Evolutionary conservation across 768 basidiomycete genomes (phyloP).

Genomic region (Vararia minispora): DNA sequence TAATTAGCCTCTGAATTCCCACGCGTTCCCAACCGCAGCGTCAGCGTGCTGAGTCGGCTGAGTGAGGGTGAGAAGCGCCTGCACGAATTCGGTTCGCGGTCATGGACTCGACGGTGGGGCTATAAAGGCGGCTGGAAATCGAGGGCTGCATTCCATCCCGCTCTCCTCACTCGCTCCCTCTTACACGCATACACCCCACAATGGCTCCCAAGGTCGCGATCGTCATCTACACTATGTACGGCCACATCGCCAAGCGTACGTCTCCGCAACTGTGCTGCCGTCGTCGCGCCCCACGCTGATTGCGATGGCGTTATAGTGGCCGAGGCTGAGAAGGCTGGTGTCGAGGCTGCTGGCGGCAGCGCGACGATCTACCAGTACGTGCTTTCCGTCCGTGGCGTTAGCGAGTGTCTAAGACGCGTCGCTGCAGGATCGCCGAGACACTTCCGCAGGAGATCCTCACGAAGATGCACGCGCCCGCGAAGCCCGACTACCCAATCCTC

Average conservation of each 20-base stretch:
- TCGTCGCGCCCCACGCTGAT: not conserved
- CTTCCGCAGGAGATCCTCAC: slow-evolving; percentile 55
- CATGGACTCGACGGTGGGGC: no score
- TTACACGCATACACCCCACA: no score
- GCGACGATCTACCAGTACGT: slow-evolving; percentile 37
- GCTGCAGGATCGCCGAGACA: slow-evolving; percentile 62
- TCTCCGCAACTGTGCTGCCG: slow-evolving; percentile 4
- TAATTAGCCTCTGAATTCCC: no score
- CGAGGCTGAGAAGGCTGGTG: slow-evolving; percentile 32
- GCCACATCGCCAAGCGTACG: slow-evolving; percentile 60
- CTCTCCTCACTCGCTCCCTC: no score
- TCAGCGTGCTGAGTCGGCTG: no score
- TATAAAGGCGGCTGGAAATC: no score
- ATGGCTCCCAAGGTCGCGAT: slow-evolving; percentile 61
- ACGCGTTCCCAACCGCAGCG: no score
- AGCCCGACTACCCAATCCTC: slow-evolving; percentile 63
- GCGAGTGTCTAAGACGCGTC: not conserved
- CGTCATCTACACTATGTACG: slow-evolving; percentile 66
- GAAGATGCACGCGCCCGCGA: slow-evolving; percentile 63
- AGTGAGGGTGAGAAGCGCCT: no score
- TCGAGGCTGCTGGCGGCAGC: slow-evolving; percentile 30
- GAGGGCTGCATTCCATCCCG: no score
- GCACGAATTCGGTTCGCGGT: no score
- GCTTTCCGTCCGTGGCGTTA: not conserved
- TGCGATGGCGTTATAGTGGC: slow-evolving; percentile 38